phyloP scores from a whole-genome alignment of 164 flowering plant genomes.

The Vitis cinerea region DNA sequence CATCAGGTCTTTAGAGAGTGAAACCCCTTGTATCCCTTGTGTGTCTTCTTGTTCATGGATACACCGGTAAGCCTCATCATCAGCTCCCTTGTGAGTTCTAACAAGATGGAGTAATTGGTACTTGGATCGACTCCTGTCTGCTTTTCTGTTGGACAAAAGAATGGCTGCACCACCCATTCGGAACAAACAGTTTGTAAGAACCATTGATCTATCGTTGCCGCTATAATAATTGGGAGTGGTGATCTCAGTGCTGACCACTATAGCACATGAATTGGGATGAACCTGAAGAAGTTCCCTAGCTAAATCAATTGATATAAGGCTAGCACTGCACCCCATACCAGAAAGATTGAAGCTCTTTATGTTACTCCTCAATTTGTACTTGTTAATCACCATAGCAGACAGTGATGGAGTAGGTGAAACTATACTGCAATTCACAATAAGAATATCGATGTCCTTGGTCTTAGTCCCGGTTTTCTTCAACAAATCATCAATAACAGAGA shows the following conservation, averaged over 20 bases:
- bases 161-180: conserved; percentile 10
- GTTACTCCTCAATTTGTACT: conserved; percentile 7
- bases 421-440: neutral
- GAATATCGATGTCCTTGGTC: neutral
- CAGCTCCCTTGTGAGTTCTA: conserved; percentile 10
- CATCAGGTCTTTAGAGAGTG: conserved; percentile 1
- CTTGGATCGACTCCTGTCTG: conserved; percentile 1
- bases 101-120: conserved; percentile 6
- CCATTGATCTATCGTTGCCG: conserved; percentile 6
- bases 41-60: neutral
- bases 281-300: conserved; percentile 6
- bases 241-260: conserved; percentile 1
- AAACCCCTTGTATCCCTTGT: neutral
- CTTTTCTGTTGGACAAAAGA: conserved; percentile 2
- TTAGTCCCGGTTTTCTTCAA: neutral
- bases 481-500: conserved; percentile 1
- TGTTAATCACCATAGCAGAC: conserved; percentile 9
- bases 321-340: conserved; percentile 15
- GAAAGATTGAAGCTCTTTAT: conserved; percentile 3
- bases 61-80: conserved; percentile 3
- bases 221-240: neutral
- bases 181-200: conserved; percentile 1
- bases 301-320: conserved; percentile 9
- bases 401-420: conserved; percentile 8
- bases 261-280: neutral